A percentile compares a stretch with the other conserved stretches of the same genome.
Conservation (phyloP, 2,329 filamentous ascomycete species). For the Septoria linicola region DNA sequence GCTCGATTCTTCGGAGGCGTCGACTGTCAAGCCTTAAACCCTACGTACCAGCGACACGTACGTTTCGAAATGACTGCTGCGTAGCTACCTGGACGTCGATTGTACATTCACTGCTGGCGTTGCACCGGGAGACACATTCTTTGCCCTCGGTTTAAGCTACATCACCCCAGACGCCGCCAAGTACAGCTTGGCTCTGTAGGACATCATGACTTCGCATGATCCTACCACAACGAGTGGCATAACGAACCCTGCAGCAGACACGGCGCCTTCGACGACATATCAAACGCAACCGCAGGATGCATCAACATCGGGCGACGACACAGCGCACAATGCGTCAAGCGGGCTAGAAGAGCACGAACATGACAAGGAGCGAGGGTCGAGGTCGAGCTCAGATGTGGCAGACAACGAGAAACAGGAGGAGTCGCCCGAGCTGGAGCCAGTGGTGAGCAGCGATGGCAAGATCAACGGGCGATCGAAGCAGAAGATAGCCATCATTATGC, state of each 20-base stretch:
- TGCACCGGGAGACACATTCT: neutral
- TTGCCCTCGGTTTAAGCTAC: neutral
- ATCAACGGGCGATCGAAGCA: constrained; percentile 35
- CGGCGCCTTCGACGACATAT: constrained; percentile 1
- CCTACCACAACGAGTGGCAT: neutral
- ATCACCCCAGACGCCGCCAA: neutral
- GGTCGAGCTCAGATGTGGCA: constrained; percentile 14
- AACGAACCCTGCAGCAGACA: neutral
- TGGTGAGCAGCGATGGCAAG: constrained; percentile 23
- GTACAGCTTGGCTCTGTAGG: neutral
- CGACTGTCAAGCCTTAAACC: too few relatives aligned
- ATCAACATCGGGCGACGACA: neutral
- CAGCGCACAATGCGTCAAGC: neutral
- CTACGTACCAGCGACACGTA: neutral
- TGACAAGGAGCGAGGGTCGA: neutral
- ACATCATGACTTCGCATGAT: constrained; percentile 8
- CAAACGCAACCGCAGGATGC: neutral
- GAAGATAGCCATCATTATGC: constrained; percentile 50
- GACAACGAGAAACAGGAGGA: constrained; percentile 22
- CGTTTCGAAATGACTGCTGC: neutral
- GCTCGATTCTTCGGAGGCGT: neutral
- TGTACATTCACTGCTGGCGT: neutral
- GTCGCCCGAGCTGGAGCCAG: constrained; percentile 24
- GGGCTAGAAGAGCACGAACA: neutral
- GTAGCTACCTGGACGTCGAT: too few relatives aligned